Percentiles rank a stretch among this genome's conserved stretches.
Evolutionary conservation across 371 early-diverging fungal species (phyloP).

Genomic region (Apophysomyces variabilis): DNA sequence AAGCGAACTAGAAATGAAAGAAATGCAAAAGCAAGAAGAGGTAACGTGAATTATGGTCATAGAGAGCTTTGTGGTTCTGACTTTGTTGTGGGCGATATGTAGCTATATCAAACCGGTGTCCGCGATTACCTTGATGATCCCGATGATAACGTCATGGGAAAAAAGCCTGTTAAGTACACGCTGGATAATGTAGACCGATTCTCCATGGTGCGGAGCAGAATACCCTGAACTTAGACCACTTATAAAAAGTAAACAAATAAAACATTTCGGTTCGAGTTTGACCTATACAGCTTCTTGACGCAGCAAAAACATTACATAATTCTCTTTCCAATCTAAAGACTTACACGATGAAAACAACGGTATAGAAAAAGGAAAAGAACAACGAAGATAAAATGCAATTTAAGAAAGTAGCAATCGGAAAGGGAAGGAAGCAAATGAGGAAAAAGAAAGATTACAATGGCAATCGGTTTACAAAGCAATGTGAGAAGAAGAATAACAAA

Average conservation of each 20-base stretch:
- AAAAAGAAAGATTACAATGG: neutral
- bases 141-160: conserved; percentile 46
- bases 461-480: neutral
- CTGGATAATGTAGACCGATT: conserved; percentile 90
- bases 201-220: conserved; percentile 88
- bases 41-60: conserved; percentile 35
- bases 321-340: too few relatives aligned
- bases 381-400: neutral
- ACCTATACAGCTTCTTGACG: neutral
- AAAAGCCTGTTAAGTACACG: conserved; percentile 53
- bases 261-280: neutral
- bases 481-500: neutral
- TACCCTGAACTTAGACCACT: conserved; percentile 59
- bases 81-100: neutral
- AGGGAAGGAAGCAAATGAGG: neutral
- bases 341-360: too few relatives aligned
- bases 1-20: conserved; percentile 49
- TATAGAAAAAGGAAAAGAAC: neutral
- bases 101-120: conserved; percentile 31
- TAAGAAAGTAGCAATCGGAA: neutral
- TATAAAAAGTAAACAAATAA: conserved; percentile 5
- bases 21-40: conserved; percentile 65
- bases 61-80: neutral
- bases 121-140: conserved; percentile 41
- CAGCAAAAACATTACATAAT: too few relatives aligned